Conservation (phyloP, 2,329 filamentous ascomycete genomes). For the Monilinia fructigena region DNA sequence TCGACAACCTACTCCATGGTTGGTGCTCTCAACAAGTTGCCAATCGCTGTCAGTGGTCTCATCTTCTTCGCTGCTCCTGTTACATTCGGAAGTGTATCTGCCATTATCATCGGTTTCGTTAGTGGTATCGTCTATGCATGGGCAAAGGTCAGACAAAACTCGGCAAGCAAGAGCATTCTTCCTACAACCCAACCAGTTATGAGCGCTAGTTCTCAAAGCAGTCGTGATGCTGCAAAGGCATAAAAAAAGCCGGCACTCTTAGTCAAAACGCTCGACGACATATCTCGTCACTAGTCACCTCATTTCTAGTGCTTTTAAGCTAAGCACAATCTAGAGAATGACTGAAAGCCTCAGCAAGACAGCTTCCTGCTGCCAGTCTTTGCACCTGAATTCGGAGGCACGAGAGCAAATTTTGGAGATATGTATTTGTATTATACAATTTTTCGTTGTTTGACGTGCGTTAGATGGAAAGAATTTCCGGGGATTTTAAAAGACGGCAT, state of each 20-base stretch:
- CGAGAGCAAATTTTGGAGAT: not conserved
- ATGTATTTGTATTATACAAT: constrained; percentile 25
- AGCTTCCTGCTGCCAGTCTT: constrained; percentile 1
- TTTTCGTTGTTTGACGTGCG: constrained; percentile 10
- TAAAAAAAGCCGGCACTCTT: constrained; percentile 24
- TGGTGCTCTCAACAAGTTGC: constrained; percentile 95
- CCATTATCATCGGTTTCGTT: constrained; percentile 87
- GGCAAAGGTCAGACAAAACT: constrained; percentile 78
- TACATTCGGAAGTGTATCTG: constrained; percentile 86
- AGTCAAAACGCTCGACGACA: not conserved
- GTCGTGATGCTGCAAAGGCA: constrained; percentile 71
- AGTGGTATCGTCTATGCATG: constrained; percentile 89
- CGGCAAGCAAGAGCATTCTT: constrained; percentile 61
- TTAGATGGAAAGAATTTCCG: constrained; percentile 19
- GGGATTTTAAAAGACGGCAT: constrained; percentile 10
- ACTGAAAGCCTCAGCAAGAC: constrained; percentile 12
- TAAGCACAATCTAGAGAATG: constrained; percentile 9
- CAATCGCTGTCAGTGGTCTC: constrained; percentile 86
- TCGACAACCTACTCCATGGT: constrained; percentile 99
- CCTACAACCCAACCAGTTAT: constrained; percentile 69
- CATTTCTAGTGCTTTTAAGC: constrained; percentile 6
- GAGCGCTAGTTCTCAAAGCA: constrained; percentile 90
- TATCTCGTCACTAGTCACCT: not conserved
- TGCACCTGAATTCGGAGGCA: not conserved
- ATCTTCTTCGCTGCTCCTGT: constrained; percentile 95